phyloP scores from a whole-genome alignment of 257 asterid genomes.

The Nicotiana sylvestris region DNA sequence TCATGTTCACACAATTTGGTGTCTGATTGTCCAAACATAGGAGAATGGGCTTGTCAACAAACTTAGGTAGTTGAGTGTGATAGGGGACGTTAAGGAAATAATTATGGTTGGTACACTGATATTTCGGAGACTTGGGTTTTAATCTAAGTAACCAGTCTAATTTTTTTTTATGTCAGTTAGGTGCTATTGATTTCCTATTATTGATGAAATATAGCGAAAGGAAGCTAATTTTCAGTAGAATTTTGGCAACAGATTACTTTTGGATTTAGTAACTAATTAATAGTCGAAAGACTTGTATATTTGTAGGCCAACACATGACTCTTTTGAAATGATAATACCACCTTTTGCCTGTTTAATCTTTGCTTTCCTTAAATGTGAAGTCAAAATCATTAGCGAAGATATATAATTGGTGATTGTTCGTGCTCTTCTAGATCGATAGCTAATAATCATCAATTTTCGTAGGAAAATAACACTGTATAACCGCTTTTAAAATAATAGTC shows the following conservation, averaged over 20 bases:
- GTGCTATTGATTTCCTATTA: background rate
- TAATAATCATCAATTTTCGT: too few relatives aligned
- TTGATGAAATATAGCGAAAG: background rate
- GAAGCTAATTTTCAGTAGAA: background rate
- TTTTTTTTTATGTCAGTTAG: background rate
- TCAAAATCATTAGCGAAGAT: background rate
- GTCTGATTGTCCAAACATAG: background rate
- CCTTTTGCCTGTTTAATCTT: background rate
- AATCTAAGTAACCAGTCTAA: conserved; percentile 13
- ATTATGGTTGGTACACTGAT: background rate
- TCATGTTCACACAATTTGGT: background rate
- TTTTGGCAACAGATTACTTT: background rate
- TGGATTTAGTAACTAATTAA: background rate
- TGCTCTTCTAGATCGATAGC: too few relatives aligned
- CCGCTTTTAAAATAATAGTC: too few relatives aligned
- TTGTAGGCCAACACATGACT: background rate
- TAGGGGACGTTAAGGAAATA: background rate
- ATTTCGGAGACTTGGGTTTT: conserved; percentile 8
- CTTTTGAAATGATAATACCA: background rate
- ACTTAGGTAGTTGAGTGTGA: background rate
- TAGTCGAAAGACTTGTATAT: background rate
- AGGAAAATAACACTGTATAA: too few relatives aligned
- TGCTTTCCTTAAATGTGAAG: background rate
- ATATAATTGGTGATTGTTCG: background rate
- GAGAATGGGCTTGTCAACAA: background rate